phyloP scores from a whole-genome alignment of 306 rosid genomes.

The Sindora glabra region DNA sequence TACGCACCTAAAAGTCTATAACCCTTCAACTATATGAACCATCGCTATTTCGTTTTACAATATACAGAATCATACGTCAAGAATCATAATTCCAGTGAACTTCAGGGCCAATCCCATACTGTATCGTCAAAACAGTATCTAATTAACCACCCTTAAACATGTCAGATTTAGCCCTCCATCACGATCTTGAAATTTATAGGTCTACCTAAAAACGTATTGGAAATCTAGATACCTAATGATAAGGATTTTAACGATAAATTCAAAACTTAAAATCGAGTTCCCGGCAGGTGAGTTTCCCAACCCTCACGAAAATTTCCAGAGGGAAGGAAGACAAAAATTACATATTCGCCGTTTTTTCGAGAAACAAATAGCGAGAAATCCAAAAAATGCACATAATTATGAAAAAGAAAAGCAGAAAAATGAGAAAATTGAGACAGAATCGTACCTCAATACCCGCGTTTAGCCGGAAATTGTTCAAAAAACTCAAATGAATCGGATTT shows the following conservation, averaged over 20 bases:
- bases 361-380: neutral
- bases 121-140: neutral
- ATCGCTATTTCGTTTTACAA: slow-evolving; percentile 2
- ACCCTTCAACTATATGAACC: neutral
- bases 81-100: neutral
- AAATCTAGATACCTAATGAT: neutral
- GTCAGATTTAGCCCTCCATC: neutral
- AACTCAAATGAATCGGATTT: neutral
- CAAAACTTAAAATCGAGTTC: neutral
- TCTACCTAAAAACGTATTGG: neutral
- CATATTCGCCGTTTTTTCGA: slow-evolving; percentile 8
- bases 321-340: too few relatives aligned
- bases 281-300: too few relatives aligned
- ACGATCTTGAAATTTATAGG: neutral
- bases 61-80: neutral
- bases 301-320: too few relatives aligned
- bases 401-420: neutral
- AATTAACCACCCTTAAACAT: neutral
- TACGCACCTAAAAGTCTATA: neutral
- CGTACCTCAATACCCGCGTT: slow-evolving; percentile 5
- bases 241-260: neutral
- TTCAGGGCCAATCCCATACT: neutral
- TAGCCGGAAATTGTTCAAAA: neutral
- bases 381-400: neutral
- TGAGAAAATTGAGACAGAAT: neutral